Conservation (phyloP, 768 basidiomycete species). For the Pleurotus tuoliensis region DNA sequence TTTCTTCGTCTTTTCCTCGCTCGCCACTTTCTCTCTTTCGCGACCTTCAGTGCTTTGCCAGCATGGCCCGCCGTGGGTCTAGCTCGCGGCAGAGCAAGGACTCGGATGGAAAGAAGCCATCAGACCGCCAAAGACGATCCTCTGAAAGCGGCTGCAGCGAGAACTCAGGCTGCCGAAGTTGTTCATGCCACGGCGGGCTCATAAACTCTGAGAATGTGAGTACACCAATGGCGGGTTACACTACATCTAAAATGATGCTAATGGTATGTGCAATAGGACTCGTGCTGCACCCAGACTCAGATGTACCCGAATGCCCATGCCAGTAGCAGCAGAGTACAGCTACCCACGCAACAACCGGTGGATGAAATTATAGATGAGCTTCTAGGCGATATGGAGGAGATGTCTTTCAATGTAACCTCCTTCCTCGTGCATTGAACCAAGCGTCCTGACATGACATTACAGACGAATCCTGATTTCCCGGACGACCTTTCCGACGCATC, state of each 20-base stretch:
- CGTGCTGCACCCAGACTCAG: background rate
- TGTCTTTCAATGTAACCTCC: conserved; percentile 2
- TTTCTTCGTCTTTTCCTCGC: background rate
- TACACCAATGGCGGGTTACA: background rate
- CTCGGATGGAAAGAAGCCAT: background rate
- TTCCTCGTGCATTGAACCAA: background rate
- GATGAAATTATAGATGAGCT: background rate
- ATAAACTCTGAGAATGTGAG: too few relatives aligned
- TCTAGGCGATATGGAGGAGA: background rate
- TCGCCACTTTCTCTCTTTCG: background rate
- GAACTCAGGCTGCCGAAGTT: too few relatives aligned
- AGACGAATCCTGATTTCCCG: conserved; percentile 4
- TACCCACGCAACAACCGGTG: background rate
- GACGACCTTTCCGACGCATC: conserved; percentile 2
- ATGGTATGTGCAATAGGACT: background rate
- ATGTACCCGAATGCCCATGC: background rate
- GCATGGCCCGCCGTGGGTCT: background rate
- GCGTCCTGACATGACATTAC: background rate
- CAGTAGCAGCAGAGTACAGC: background rate
- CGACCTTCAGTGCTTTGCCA: background rate
- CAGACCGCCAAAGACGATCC: background rate
- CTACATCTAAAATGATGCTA: background rate
- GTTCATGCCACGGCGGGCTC: too few relatives aligned
- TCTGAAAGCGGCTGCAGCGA: too few relatives aligned
- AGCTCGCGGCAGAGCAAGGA: background rate